Evolutionary conservation across 306 rosid species (phyloP), one percentile per base, ranked within the genome.

Genomic region (Quercus agrifolia): DNA sequence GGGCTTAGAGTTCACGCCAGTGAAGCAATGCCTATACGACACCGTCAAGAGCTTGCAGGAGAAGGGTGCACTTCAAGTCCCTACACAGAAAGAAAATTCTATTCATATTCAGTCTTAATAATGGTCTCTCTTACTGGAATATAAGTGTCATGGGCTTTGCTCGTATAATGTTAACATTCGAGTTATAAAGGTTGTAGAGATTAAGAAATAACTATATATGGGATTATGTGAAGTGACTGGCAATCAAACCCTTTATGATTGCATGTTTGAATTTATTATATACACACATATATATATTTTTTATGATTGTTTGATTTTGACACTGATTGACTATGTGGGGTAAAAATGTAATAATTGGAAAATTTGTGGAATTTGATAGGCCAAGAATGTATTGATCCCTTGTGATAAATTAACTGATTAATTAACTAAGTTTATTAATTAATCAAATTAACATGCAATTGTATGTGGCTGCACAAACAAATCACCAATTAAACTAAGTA

Each of bases 11-110:
- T 91, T 91, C 85, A 95, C 89, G 2, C 78, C 96, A 12, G 90
- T 88, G 80, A 86, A 87, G 83, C 94, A 92, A 73, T 83, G 93
- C 81, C 70, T 95, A 1, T 91, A 95, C 78, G 99, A 95, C 9
- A 91, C 98, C 4, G 98, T 95, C 30, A 95, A 76, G 90, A 87
- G 89, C 82, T 84, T 95, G 56, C 99, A 90, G 78, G 92, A 95
- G 74, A 92, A 90, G 71, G 99, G 99, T 21, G 92, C 87, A 84
- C 91, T 95, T 86, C 78, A 90, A 70, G 33, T 80, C 3, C 91
- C 83, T 5, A 19, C 83, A 15, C 85, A 78, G 41, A 78, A 84
- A 52, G 66, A 79, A 73, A 85, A 92, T 25, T 81, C 91, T 38
- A 17, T 83, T 68, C 70, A 75, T 76, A 78, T 19, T 59, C 77